Percentiles rank a stretch among this genome's conserved stretches.
Evolutionary conservation across 1,139 yeast species (phyloP).

Genomic region (Kluyveromyces sp.): DNA sequence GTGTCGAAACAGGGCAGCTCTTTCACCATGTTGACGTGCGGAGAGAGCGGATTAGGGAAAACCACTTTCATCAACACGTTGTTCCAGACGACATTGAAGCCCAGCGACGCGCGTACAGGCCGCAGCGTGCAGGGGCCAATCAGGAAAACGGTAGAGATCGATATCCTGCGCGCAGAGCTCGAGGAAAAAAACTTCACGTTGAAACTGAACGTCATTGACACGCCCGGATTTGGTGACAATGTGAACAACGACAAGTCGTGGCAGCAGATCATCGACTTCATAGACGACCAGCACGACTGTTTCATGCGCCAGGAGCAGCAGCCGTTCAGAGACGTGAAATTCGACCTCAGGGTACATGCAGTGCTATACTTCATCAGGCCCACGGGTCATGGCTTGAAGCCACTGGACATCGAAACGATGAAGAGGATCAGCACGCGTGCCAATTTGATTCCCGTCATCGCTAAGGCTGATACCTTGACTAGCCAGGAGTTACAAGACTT

Average conservation of each 20-base stretch:
- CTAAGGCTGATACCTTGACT: conserved; percentile 89
- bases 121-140: conserved; percentile 40
- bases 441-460: conserved; percentile 89
- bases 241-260: conserved; percentile 89
- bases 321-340: conserved; percentile 62
- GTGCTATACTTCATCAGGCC: conserved; percentile 94
- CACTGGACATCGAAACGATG: conserved; percentile 92
- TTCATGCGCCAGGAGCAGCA: conserved; percentile 96
- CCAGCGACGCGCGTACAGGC: conserved; percentile 23
- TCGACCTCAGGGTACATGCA: conserved; percentile 91
- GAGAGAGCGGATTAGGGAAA: conserved; percentile 92
- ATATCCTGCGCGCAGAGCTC: conserved; percentile 79
- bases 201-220: conserved; percentile 83
- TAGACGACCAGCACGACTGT: conserved; percentile 94
- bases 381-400: conserved; percentile 90
- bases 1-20: conserved; percentile 85
- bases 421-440: conserved; percentile 80
- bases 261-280: conserved; percentile 88
- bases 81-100: conserved; percentile 53
- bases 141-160: conserved; percentile 86
- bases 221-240: conserved; percentile 97
- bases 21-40: conserved; percentile 90
- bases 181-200: conserved; percentile 88
- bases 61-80: conserved; percentile 92
- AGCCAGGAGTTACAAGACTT: conserved; percentile 74